Conservation (phyloP, 805 yeast species). For the Nakazawaea wyomingensis region DNA sequence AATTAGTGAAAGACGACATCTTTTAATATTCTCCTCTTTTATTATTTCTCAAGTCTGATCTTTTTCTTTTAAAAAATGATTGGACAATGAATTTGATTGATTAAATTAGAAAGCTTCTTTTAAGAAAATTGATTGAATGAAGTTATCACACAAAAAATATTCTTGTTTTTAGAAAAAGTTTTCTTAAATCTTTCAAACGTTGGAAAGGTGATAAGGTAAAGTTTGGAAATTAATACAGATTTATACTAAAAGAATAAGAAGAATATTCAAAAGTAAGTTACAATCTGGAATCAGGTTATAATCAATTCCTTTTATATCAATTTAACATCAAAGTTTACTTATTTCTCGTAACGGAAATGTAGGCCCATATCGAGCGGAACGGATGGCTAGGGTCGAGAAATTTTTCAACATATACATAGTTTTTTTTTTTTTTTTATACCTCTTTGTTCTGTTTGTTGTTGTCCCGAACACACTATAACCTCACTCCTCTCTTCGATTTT, state of each 20-base stretch:
- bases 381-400: conserved; percentile 2
- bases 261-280: background rate
- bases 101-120: no score
- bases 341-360: background rate
- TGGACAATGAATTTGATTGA: no score
- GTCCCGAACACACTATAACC: no score
- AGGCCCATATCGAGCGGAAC: conserved; percentile 3
- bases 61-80: no score
- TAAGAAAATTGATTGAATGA: no score
- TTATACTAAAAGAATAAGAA: background rate
- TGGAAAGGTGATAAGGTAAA: background rate
- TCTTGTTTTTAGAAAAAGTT: background rate
- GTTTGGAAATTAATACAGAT: background rate
- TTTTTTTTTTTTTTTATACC: no score
- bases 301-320: background rate
- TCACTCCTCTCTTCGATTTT: no score
- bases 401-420: background rate
- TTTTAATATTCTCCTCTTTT: background rate
- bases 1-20: background rate
- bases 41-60: no score
- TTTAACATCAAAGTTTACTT: background rate
- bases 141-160: no score
- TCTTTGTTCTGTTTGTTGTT: no score
- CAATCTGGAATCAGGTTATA: background rate
- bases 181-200: background rate